Evolutionary conservation across 1,284 basidiomycete species (phyloP).

Genomic region (Vanrija sp.): DNA sequence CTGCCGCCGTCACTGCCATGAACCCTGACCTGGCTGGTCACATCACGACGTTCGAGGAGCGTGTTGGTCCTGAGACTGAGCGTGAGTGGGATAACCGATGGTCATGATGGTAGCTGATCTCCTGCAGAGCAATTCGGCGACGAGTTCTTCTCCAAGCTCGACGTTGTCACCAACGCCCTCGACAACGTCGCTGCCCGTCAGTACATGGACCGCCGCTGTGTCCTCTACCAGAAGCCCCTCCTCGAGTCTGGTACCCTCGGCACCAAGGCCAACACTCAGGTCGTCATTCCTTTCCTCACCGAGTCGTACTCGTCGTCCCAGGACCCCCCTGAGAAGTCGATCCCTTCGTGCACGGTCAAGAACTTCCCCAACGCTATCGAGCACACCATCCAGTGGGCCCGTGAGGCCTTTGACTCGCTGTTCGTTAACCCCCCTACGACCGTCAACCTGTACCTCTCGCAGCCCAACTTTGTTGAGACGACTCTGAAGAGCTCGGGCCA

Average conservation of each 20-base stretch:
- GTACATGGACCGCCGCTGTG: constrained; percentile 99
- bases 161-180: constrained; percentile 98
- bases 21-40: constrained; percentile 88
- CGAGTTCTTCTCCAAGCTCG: constrained; percentile 79
- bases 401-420: constrained; percentile 85
- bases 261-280: constrained; percentile 97
- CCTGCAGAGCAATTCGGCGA: constrained; percentile 61
- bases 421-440: constrained; percentile 93
- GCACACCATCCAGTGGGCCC: constrained; percentile 99
- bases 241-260: constrained; percentile 97
- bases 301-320: constrained; percentile 98
- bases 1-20: constrained; percentile 90
- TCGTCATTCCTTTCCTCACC: constrained; percentile 89
- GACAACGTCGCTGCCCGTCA: constrained; percentile 94
- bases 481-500: constrained; percentile 86
- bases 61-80: constrained; percentile 90
- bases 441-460: constrained; percentile 94
- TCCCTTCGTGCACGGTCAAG: constrained; percentile 97
- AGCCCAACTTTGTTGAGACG: constrained; percentile 91
- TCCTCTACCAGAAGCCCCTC: constrained; percentile 94
- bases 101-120: constrained; percentile 58
- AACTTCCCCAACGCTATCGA: constrained; percentile 99
- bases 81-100: constrained; percentile 55
- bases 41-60: constrained; percentile 85
- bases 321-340: constrained; percentile 98